Evolutionary conservation across 345 rosid species (phyloP).

Genomic region (Trapa incisa): DNA sequence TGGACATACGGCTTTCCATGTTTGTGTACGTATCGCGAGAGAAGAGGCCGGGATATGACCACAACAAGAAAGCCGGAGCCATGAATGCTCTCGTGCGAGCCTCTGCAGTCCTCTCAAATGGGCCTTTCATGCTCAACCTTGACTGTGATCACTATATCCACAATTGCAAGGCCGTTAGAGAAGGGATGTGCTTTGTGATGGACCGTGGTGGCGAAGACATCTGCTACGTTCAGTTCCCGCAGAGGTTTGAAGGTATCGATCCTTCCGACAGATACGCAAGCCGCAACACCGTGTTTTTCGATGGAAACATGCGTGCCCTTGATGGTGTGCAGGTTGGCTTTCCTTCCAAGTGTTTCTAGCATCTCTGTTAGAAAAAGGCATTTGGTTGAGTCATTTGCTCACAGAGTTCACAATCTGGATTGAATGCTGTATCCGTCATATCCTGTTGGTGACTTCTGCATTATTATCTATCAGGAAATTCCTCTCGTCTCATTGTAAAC

Average conservation of each 20-base stretch:
- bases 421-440: conserved; percentile 71
- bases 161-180: conserved; percentile 76
- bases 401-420: not conserved
- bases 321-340: conserved; percentile 40
- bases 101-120: conserved; percentile 78
- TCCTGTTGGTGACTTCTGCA: conserved; percentile 56
- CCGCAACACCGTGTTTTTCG: conserved; percentile 84
- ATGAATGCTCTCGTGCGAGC: conserved; percentile 84
- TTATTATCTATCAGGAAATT: not conserved
- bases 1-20: conserved; percentile 22
- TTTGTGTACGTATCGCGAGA: too few relatives aligned
- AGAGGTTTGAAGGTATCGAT: conserved; percentile 93
- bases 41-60: conserved; percentile 22
- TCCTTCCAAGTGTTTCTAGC: not conserved
- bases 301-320: conserved; percentile 41
- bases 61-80: conserved; percentile 95
- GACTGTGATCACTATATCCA: conserved; percentile 89
- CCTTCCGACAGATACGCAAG: conserved; percentile 92
- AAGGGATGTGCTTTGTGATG: conserved; percentile 31
- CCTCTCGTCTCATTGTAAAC: too few relatives aligned
- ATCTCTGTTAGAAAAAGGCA: not conserved
- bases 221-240: conserved; percentile 20
- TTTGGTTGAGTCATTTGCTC: not conserved
- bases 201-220: conserved; percentile 72
- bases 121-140: conserved; percentile 80